A percentile compares a stretch with the other conserved stretches of the same genome.
These are phyloP conservation scores for Detonula confervacea DNA, from an alignment of 352 stramenopile species.

Conservation along the genomic window DNA sequence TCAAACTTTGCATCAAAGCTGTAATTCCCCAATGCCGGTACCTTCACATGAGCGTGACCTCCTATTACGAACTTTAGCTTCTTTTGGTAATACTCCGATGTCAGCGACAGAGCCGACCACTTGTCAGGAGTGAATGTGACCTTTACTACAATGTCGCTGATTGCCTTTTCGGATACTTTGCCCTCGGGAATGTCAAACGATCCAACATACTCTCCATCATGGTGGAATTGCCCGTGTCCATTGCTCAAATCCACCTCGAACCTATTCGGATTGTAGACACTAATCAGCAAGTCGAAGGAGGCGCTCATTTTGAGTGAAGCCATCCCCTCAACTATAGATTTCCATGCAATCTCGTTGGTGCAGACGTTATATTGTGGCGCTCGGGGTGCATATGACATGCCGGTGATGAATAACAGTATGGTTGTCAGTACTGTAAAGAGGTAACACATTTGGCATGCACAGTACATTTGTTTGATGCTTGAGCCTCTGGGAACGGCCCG, in stretches of 20 bases:
- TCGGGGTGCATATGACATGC: slow-evolving; percentile 62
- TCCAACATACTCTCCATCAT: slow-evolving; percentile 72
- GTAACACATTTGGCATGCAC: slow-evolving; percentile 60
- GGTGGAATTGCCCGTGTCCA: slow-evolving; percentile 68
- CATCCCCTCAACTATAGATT: slow-evolving; percentile 77
- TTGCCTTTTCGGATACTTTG: slow-evolving; percentile 56
- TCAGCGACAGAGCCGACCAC: slow-evolving; percentile 73
- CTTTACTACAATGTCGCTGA: slow-evolving; percentile 81
- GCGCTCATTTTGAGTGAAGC: slow-evolving; percentile 68
- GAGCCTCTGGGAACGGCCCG: slow-evolving; percentile 1
- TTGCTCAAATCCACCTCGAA: slow-evolving; percentile 71
- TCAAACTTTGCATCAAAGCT: slow-evolving; percentile 62
- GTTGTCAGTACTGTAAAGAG: slow-evolving; percentile 50
- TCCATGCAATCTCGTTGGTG: slow-evolving; percentile 79
- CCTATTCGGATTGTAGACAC: slow-evolving; percentile 79
- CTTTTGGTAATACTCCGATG: slow-evolving; percentile 74
- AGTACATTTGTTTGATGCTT: slow-evolving; percentile 52
- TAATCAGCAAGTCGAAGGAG: slow-evolving; percentile 81
- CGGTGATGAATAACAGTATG: slow-evolving; percentile 36
- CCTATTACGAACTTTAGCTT: slow-evolving; percentile 73
- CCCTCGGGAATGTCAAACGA: slow-evolving; percentile 72
- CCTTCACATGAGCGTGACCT: slow-evolving; percentile 60
- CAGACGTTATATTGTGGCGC: slow-evolving; percentile 81
- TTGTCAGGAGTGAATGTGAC: slow-evolving; percentile 72
- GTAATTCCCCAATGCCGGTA: slow-evolving; percentile 70